These are phyloP conservation scores for Cystofilobasidium capitatum DNA, from an alignment of 768 basidiomycete genomes.

Conservation along the genomic window DNA sequence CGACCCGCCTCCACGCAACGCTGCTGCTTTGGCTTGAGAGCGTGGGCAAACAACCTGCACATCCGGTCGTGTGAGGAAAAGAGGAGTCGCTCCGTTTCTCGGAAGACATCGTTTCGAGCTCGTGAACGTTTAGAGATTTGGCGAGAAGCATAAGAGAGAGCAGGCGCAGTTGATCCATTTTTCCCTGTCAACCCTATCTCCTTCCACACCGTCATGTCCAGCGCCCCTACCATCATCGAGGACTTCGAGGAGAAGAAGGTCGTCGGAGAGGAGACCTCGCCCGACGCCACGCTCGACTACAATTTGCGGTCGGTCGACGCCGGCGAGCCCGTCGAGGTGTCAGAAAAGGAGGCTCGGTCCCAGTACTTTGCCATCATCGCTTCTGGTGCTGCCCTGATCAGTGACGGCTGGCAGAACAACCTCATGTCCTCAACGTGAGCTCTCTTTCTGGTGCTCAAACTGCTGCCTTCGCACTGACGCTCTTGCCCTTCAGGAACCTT, in stretches of 20 bases:
- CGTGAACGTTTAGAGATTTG: no score
- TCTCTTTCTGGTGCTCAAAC: neutral
- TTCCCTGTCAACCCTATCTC: neutral
- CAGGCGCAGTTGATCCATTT: neutral
- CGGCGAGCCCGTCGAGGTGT: neutral
- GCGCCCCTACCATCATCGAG: neutral
- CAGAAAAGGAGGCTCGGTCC: neutral
- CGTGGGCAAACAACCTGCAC: no score
- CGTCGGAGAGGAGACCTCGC: neutral
- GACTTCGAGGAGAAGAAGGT: neutral
- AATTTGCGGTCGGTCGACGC: neutral
- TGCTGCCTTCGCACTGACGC: neutral
- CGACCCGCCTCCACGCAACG: no score
- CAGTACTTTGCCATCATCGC: conserved; percentile 9
- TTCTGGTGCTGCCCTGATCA: conserved; percentile 12
- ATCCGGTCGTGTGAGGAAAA: no score
- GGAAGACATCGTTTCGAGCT: no score
- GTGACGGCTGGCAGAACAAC: neutral
- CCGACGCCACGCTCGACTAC: neutral
- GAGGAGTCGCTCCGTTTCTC: no score
- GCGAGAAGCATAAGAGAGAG: neutral
- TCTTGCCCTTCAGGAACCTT: conserved; percentile 43
- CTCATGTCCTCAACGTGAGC: neutral
- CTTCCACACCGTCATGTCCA: neutral
- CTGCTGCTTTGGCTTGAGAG: no score